Evolutionary conservation across 306 rosid species (phyloP).

Genomic region (Nissolia schottii): DNA sequence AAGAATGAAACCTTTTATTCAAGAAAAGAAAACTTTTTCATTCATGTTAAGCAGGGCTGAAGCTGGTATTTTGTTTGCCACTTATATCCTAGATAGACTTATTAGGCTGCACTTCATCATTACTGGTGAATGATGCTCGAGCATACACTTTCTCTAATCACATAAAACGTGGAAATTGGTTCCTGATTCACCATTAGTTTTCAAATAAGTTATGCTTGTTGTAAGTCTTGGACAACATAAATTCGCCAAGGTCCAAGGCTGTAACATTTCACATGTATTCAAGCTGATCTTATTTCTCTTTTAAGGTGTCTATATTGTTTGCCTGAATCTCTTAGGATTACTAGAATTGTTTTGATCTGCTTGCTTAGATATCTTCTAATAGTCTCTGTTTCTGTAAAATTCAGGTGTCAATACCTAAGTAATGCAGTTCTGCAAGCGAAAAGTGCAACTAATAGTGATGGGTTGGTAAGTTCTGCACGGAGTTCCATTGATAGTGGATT

Average conservation of each 20-base stretch:
- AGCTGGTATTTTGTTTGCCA: not conserved
- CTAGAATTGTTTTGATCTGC: slow-evolving; percentile 5
- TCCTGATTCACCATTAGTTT: not conserved
- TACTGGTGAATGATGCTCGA: not conserved
- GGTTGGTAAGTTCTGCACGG: slow-evolving; percentile 59
- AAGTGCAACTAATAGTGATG: slow-evolving; percentile 62
- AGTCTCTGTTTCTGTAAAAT: slow-evolving; percentile 24
- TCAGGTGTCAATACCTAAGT: slow-evolving; percentile 88
- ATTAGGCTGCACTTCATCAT: slow-evolving; percentile 1
- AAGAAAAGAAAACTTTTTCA: not conserved
- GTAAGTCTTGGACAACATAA: not conserved
- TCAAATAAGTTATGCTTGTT: not conserved
- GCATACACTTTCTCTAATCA: not conserved
- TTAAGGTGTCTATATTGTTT: not conserved
- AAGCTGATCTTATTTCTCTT: not conserved
- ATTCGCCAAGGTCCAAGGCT: not conserved
- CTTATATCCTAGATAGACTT: not conserved
- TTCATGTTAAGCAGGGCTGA: not conserved
- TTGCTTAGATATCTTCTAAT: slow-evolving; percentile 18
- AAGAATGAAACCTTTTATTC: not conserved
- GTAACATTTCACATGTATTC: not conserved
- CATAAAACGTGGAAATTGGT: slow-evolving; percentile 1
- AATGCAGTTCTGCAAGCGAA: slow-evolving; percentile 95
- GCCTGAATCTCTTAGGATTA: not conserved
- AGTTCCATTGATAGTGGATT: slow-evolving; percentile 70